phyloP scores from a whole-genome alignment of 2,329 filamentous ascomycete species.

The Pezicula carpinea region DNA sequence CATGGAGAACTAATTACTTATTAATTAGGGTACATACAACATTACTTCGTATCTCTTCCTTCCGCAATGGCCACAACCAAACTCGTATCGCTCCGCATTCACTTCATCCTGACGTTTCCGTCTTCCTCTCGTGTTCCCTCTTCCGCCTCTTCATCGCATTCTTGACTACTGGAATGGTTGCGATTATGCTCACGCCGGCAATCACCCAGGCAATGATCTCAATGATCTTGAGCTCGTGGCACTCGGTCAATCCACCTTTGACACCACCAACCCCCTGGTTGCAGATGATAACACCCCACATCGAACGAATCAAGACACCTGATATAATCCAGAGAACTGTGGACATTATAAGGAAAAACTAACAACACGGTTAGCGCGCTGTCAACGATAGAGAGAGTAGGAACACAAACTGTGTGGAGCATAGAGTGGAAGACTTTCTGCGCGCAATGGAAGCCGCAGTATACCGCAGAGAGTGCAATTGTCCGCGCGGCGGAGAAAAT shows the following conservation, averaged over 20 bases:
- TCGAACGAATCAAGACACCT: slow-evolving; percentile 14
- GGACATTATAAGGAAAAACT: slow-evolving; percentile 13
- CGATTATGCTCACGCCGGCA: slow-evolving; percentile 3
- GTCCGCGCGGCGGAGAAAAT: slow-evolving; percentile 12
- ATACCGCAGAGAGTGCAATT: slow-evolving; percentile 12
- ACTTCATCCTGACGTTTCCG: slow-evolving; percentile 3
- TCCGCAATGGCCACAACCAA: no score
- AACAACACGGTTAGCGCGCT: not conserved
- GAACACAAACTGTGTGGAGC: slow-evolving; percentile 10
- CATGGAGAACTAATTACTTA: no score
- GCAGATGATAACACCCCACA: slow-evolving; percentile 16
- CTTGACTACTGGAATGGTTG: slow-evolving; percentile 10
- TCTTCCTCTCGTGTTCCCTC: slow-evolving; percentile 9
- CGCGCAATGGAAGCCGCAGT: slow-evolving; percentile 13
- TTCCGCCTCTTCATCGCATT: slow-evolving; percentile 14
- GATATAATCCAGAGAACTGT: slow-evolving; percentile 15
- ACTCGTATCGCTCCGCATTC: not conserved
- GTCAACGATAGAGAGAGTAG: not conserved
- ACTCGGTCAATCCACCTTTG: slow-evolving; percentile 14
- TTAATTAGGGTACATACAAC: no score
- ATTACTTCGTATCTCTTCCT: no score
- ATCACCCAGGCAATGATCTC: slow-evolving; percentile 15
- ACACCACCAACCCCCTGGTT: slow-evolving; percentile 6
- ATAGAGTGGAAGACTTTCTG: slow-evolving; percentile 14
- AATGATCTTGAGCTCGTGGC: slow-evolving; percentile 16